Percentiles rank a stretch among this genome's conserved stretches.
Conservation (phyloP, 1,139 yeast genomes). For the Protomyces gravidus region DNA sequence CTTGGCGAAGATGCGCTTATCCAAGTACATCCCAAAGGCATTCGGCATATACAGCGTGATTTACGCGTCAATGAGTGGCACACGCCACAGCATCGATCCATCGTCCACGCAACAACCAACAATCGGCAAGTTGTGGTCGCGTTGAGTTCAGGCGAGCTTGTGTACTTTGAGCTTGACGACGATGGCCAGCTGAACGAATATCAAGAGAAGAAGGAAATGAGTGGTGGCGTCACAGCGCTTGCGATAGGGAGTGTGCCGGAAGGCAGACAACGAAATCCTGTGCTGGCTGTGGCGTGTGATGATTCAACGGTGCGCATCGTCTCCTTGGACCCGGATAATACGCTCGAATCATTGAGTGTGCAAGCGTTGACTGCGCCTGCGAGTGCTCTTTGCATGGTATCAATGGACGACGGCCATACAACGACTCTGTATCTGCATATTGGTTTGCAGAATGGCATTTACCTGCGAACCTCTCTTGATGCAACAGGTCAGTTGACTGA, state of each 20-base stretch:
- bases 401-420: constrained; percentile 40
- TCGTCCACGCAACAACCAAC: constrained; percentile 59
- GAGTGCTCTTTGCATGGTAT: constrained; percentile 48
- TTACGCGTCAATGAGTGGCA: constrained; percentile 60
- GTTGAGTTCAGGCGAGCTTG: constrained; percentile 66
- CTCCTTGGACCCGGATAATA: constrained; percentile 59
- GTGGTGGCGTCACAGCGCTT: constrained; percentile 52
- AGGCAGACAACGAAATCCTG: constrained; percentile 52
- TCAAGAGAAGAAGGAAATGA: constrained; percentile 57
- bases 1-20: constrained; percentile 61
- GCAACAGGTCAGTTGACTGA: constrained; percentile 62
- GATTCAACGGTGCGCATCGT: constrained; percentile 69
- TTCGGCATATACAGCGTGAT: constrained; percentile 55
- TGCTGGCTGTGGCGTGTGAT: constrained; percentile 64
- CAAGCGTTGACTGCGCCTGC: constrained; percentile 66
- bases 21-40: constrained; percentile 71
- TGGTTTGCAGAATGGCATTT: constrained; percentile 79
- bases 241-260: constrained; percentile 54
- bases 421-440: constrained; percentile 53
- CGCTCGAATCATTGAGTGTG: constrained; percentile 59
- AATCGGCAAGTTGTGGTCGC: constrained; percentile 65
- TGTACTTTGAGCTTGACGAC: constrained; percentile 75
- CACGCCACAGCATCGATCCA: constrained; percentile 73
- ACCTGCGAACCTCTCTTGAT: constrained; percentile 60
- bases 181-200: constrained; percentile 66